A percentile compares a stretch with the other conserved stretches of the same genome.
Evolutionary conservation across 1,284 basidiomycete genomes (phyloP).

Genomic region (Ustilago lituana): DNA sequence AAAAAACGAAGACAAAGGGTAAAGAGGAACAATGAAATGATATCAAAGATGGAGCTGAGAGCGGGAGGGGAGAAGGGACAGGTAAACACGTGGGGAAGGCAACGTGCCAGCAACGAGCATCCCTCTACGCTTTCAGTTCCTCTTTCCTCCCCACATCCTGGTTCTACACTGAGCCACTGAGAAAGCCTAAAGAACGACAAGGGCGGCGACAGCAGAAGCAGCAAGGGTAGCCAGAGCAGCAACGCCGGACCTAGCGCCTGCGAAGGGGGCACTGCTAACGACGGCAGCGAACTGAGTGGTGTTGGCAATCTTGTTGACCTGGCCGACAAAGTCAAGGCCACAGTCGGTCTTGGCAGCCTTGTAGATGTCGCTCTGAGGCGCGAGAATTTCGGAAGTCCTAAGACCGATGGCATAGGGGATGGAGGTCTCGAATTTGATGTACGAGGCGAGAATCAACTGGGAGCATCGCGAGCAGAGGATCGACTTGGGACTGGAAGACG

Average conservation of each 20-base stretch:
- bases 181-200: conserved; percentile 13
- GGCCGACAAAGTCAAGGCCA: conserved; percentile 33
- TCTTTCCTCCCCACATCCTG: background rate
- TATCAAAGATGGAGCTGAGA: background rate
- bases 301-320: conserved; percentile 53
- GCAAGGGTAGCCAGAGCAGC: conserved; percentile 5
- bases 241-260: conserved; percentile 7
- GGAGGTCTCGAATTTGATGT: conserved; percentile 61
- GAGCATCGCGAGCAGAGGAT: conserved; percentile 61
- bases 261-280: conserved; percentile 10
- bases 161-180: background rate
- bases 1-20: background rate
- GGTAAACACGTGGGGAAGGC: conserved; percentile 7
- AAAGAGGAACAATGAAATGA: background rate
- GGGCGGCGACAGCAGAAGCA: conserved; percentile 21
- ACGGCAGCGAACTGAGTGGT: conserved; percentile 53
- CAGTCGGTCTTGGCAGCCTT: conserved; percentile 49
- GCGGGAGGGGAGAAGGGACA: background rate
- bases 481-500: conserved; percentile 37
- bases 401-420: conserved; percentile 62
- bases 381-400: conserved; percentile 42
- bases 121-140: background rate
- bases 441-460: conserved; percentile 53
- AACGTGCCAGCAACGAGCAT: conserved; percentile 24
- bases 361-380: conserved; percentile 56